Conservation (phyloP, 2,329 filamentous ascomycete genomes). For the Aspergillus alliaceus region DNA sequence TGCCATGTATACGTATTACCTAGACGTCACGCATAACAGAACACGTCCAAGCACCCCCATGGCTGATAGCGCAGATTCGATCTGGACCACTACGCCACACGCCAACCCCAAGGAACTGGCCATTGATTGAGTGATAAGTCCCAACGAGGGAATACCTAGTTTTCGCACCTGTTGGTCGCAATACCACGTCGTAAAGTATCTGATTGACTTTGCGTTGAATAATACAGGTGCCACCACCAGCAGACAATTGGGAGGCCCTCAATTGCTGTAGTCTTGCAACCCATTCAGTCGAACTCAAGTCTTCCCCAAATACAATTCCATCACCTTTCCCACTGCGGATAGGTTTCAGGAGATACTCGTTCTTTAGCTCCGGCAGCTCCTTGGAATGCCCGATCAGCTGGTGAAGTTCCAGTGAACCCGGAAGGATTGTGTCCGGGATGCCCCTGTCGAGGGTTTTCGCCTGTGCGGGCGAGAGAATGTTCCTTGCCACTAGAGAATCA, state of each 20-base stretch:
- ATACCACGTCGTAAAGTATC: background rate
- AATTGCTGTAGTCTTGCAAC: background rate
- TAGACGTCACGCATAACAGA: slow-evolving; percentile 8
- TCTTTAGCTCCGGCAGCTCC: slow-evolving; percentile 9
- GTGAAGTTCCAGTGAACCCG: slow-evolving; percentile 23
- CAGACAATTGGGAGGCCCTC: background rate
- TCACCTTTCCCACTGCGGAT: slow-evolving; percentile 6
- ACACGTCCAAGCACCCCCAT: slow-evolving; percentile 16
- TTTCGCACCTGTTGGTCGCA: background rate
- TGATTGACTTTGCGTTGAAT: slow-evolving; percentile 2
- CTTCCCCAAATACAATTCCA: slow-evolving; percentile 2
- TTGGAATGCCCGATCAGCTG: slow-evolving; percentile 10
- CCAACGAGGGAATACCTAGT: slow-evolving; percentile 20
- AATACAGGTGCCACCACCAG: background rate
- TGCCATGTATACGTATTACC: too few species aligned
- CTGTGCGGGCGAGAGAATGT: slow-evolving; percentile 17
- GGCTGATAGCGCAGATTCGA: slow-evolving; percentile 15
- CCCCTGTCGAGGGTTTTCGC: slow-evolving; percentile 17
- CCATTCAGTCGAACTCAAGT: slow-evolving; percentile 3
- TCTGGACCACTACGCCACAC: slow-evolving; percentile 24
- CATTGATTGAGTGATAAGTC: slow-evolving; percentile 26
- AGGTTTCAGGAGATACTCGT: slow-evolving; percentile 27
- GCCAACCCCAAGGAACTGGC: slow-evolving; percentile 25
- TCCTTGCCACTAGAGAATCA: slow-evolving; percentile 14
- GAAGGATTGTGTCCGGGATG: slow-evolving; percentile 23